Conservation (phyloP, 345 rosid genomes). For the Citrus unshiu region DNA sequence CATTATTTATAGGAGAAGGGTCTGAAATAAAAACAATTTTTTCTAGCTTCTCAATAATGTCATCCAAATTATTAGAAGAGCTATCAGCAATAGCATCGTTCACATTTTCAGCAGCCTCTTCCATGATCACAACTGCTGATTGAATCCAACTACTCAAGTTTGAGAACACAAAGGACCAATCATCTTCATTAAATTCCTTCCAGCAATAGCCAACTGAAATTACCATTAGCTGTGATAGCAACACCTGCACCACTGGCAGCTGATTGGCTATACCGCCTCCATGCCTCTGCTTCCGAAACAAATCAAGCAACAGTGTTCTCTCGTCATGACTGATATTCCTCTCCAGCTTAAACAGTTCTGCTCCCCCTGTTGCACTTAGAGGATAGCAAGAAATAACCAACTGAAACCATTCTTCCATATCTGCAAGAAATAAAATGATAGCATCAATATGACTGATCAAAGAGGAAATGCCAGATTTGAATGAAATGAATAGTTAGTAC, state of each 20-base stretch:
- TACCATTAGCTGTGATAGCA: conserved; percentile 64
- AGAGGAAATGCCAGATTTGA: conserved; percentile 9
- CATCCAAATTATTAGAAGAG: conserved; percentile 38
- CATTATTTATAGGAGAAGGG: conserved; percentile 40
- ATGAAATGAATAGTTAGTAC: conserved; percentile 20
- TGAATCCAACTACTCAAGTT: conserved; percentile 71
- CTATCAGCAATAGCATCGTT: conserved; percentile 44
- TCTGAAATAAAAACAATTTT: conserved; percentile 52
- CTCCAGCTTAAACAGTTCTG: conserved; percentile 48
- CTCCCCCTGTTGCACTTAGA: conserved; percentile 31
- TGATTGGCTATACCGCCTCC: conserved; percentile 37
- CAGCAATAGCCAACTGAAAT: conserved; percentile 82
- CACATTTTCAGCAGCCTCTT: conserved; percentile 78
- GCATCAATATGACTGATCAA: neutral
- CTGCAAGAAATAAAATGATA: conserved; percentile 30
- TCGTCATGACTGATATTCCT: conserved; percentile 57
- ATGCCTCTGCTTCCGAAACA: conserved; percentile 79
- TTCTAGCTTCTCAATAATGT: conserved; percentile 45
- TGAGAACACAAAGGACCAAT: conserved; percentile 78
- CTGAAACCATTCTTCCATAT: conserved; percentile 83
- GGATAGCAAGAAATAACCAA: conserved; percentile 87
- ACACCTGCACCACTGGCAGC: conserved; percentile 48
- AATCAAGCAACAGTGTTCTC: conserved; percentile 56
- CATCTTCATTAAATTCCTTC: conserved; percentile 69
- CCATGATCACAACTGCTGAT: conserved; percentile 86